Conservation (phyloP, 2,329 filamentous ascomycete genomes). For the Scedosporium boydii region DNA sequence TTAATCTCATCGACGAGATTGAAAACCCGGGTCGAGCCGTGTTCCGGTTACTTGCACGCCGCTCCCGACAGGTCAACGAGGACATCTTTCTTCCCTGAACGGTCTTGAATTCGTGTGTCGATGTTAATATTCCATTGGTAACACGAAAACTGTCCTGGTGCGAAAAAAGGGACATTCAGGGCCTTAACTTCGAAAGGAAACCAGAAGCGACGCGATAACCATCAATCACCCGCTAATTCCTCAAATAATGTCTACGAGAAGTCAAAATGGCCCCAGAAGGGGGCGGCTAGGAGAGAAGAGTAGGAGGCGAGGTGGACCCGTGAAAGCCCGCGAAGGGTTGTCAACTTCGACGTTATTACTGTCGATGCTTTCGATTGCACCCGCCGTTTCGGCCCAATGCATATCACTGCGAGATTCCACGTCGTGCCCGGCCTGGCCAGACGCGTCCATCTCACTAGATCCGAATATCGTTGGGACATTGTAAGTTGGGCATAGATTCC, state of each 20-base stretch:
- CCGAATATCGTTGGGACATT: constrained; percentile 49
- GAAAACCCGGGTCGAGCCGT: neutral
- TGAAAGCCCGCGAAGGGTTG: neutral
- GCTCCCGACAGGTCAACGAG: neutral
- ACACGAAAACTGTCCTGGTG: neutral
- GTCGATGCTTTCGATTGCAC: neutral
- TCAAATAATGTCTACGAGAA: neutral
- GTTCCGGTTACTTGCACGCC: neutral
- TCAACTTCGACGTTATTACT: neutral
- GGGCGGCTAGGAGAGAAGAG: neutral
- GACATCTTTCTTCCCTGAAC: neutral
- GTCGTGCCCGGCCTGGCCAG: constrained; percentile 62
- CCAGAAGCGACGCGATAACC: neutral
- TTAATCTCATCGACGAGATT: neutral
- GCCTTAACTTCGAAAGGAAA: too few species aligned
- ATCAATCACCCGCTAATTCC: neutral
- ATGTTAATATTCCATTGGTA: neutral
- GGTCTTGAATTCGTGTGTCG: neutral
- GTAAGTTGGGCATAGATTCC: constrained; percentile 35
- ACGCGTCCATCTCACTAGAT: constrained; percentile 61
- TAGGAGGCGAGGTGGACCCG: neutral
- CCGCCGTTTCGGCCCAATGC: constrained; percentile 29
- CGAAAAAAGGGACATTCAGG: neutral
- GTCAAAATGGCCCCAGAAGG: neutral
- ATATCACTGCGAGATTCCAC: constrained; percentile 63